Evolutionary conservation across 2,329 filamentous ascomycete genomes (phyloP).

Genomic region (Scytalidium lignicola): DNA sequence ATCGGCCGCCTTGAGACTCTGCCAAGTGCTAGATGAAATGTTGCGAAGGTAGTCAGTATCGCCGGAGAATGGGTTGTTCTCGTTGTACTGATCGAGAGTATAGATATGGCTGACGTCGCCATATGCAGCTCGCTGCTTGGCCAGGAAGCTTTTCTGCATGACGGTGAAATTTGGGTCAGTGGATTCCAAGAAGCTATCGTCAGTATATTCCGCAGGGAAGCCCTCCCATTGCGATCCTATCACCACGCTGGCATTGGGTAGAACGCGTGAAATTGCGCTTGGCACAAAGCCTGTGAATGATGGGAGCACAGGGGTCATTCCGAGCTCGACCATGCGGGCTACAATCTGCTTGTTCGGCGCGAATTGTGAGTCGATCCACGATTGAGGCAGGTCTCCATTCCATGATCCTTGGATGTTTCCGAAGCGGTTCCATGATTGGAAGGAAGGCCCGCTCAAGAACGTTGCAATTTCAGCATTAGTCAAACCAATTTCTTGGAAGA

Average conservation of each 20-base stretch:
- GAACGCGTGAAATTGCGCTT: conserved; percentile 32
- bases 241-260: conserved; percentile 38
- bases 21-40: conserved; percentile 37
- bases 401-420: conserved; percentile 48
- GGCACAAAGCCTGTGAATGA: conserved; percentile 48
- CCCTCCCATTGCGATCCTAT: conserved; percentile 38
- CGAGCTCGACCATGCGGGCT: conserved; percentile 43
- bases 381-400: conserved; percentile 36
- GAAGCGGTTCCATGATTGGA: conserved; percentile 49
- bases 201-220: conserved; percentile 37
- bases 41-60: conserved; percentile 38
- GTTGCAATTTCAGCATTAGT: conserved; percentile 37
- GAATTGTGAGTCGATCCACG: conserved; percentile 44
- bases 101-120: conserved; percentile 44
- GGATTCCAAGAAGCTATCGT: conserved; percentile 43
- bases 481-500: conserved; percentile 41
- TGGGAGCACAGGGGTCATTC: conserved; percentile 47
- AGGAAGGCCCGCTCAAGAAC: conserved; percentile 46
- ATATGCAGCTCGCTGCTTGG: conserved; percentile 39
- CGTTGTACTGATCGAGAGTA: conserved; percentile 49
- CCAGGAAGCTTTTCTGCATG: conserved; percentile 41
- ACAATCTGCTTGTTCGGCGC: conserved; percentile 44
- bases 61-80: conserved; percentile 42
- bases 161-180: conserved; percentile 36
- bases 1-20: conserved; percentile 42